A percentile compares a stretch with the other conserved stretches of the same genome.
phyloP scores from a whole-genome alignment of 2,329 filamentous ascomycete species.

The Alternaria sp. region DNA sequence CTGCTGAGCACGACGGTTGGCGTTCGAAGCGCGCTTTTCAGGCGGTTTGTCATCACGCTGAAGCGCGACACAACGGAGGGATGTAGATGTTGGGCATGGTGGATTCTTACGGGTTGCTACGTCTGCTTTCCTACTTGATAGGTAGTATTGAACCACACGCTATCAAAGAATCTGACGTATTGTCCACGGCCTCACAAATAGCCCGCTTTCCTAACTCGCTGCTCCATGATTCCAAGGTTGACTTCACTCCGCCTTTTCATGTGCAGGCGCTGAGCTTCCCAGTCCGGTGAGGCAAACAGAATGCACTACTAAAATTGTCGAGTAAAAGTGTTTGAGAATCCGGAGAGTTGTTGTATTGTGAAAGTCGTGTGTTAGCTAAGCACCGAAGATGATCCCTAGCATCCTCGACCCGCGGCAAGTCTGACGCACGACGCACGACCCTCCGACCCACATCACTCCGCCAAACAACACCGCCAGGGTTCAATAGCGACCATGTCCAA shows the following conservation, averaged over 20 bases:
- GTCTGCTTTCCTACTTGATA: too few species aligned
- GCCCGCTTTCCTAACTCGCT: too few species aligned
- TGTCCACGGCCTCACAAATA: too few species aligned
- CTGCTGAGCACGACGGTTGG: constrained; percentile 20
- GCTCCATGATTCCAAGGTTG: too few species aligned
- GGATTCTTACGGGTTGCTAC: too few species aligned
- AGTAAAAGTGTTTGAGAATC: neutral
- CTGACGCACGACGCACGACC: constrained; percentile 25
- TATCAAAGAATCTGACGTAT: too few species aligned
- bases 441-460: constrained; percentile 27
- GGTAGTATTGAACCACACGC: too few species aligned
- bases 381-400: constrained; percentile 1
- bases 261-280: too few species aligned
- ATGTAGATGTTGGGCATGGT: neutral
- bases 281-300: too few species aligned
- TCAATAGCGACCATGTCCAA: constrained; percentile 27
- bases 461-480: constrained; percentile 14
- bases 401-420: constrained; percentile 5
- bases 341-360: neutral
- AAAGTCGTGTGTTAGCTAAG: neutral
- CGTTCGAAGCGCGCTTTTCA: constrained; percentile 17
- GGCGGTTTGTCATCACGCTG: constrained; percentile 12
- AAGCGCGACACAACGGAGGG: neutral
- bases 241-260: too few species aligned
- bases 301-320: too few species aligned